phyloP scores from a whole-genome alignment of 2,329 filamentous ascomycete species.

The Aspergillus sojae region DNA sequence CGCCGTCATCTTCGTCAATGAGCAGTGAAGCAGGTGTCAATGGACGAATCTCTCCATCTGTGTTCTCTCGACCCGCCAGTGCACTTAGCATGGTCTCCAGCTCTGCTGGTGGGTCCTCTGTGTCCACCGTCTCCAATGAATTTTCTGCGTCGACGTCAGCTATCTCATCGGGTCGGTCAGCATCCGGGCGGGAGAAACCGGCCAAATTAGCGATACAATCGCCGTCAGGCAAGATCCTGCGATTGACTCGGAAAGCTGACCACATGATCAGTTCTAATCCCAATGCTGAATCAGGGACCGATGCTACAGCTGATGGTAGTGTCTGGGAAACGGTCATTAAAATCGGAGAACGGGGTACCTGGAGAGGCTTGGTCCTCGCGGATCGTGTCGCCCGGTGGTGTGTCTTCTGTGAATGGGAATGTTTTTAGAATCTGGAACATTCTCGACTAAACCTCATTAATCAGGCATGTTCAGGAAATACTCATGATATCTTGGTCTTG shows the following conservation, averaged over 20 bases:
- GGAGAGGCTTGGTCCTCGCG: slow-evolving; percentile 65
- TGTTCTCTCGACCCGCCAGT: slow-evolving; percentile 58
- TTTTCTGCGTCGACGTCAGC: slow-evolving; percentile 53
- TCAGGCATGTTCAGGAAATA: neutral
- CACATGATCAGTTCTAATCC: slow-evolving; percentile 43
- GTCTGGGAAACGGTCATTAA: slow-evolving; percentile 70
- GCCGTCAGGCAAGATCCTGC: slow-evolving; percentile 89
- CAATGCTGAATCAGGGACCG: slow-evolving; percentile 36
- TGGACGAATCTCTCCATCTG: slow-evolving; percentile 54
- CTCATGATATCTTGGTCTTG: slow-evolving; percentile 1
- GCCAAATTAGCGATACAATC: slow-evolving; percentile 95
- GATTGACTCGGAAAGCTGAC: slow-evolving; percentile 56
- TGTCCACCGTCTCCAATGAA: slow-evolving; percentile 47
- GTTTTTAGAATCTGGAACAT: slow-evolving; percentile 43
- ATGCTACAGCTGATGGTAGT: slow-evolving; percentile 53
- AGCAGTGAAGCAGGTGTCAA: slow-evolving; percentile 35
- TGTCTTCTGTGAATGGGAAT: slow-evolving; percentile 70
- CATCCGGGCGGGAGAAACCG: slow-evolving; percentile 65
- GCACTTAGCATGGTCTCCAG: slow-evolving; percentile 64
- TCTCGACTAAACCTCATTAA: slow-evolving; percentile 6
- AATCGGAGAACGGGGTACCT: slow-evolving; percentile 64
- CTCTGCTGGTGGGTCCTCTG: slow-evolving; percentile 54
- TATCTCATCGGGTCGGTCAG: slow-evolving; percentile 52
- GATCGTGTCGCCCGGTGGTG: slow-evolving; percentile 69
- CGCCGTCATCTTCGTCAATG: slow-evolving; percentile 47